Conservation (phyloP, 768 basidiomycete species). For the Suillus tomentosus region DNA sequence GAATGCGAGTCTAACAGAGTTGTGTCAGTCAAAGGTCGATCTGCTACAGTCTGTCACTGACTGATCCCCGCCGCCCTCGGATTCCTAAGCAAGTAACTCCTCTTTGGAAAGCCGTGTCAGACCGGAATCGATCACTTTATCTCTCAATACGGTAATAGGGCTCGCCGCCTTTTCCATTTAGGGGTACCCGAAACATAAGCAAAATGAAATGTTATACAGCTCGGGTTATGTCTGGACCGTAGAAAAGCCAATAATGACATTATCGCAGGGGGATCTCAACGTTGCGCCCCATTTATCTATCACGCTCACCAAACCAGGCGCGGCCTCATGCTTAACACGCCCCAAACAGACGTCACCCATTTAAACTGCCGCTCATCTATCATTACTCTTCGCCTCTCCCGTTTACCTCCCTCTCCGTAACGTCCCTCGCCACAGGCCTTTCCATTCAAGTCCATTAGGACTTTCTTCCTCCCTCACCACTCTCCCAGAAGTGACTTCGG, state of each 20-base stretch:
- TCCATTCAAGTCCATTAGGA: constrained; percentile 25
- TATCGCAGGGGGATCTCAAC: constrained; percentile 27
- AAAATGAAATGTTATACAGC: constrained; percentile 33
- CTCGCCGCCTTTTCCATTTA: constrained; percentile 27
- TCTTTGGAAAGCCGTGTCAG: constrained; percentile 1
- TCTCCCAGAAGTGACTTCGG: constrained; percentile 16
- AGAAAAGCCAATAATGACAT: constrained; percentile 32
- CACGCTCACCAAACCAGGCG: constrained; percentile 34
- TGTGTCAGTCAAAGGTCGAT: not conserved
- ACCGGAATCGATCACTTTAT: constrained; percentile 5
- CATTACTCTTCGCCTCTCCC: constrained; percentile 29
- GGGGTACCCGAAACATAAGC: constrained; percentile 20
- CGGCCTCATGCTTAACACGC: constrained; percentile 40
- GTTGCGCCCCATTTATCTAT: constrained; percentile 33
- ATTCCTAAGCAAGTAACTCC: constrained; percentile 4
- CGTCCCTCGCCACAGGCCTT: constrained; percentile 27
- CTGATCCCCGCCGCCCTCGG: not conserved
- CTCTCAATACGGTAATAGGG: constrained; percentile 4
- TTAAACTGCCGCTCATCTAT: constrained; percentile 33
- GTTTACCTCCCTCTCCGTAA: constrained; percentile 22
- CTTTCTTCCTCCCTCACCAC: constrained; percentile 18
- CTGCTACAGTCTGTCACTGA: not conserved
- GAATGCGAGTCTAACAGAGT: not conserved
- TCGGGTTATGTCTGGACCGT: constrained; percentile 24
- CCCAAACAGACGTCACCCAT: constrained; percentile 32